phyloP scores from a whole-genome alignment of 2,329 filamentous ascomycete species.

The Lanzia echinophila region DNA sequence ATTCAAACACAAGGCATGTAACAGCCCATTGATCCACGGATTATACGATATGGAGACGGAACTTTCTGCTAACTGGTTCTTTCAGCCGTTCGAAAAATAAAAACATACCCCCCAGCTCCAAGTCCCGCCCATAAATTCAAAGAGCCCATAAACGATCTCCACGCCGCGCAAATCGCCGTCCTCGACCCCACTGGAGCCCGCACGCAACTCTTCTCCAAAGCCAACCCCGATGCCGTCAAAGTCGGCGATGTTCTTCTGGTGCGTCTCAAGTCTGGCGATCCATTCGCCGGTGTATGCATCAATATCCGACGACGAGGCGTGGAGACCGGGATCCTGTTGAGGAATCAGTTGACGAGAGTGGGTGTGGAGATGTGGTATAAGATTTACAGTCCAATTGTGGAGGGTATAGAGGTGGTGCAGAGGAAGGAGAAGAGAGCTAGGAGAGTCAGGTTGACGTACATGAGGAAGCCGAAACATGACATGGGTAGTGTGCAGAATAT shows the following conservation, averaged over 20 bases:
- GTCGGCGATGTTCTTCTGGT: conserved; percentile 90
- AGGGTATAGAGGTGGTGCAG: conserved; percentile 91
- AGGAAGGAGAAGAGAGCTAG: conserved; percentile 76
- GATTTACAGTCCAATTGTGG: conserved; percentile 82
- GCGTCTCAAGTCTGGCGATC: conserved; percentile 75
- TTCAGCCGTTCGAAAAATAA: conserved; percentile 40
- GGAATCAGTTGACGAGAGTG: conserved; percentile 78
- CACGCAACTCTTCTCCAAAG: conserved; percentile 69
- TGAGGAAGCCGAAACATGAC: conserved; percentile 84
- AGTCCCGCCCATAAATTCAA: conserved; percentile 50
- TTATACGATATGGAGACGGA: conserved; percentile 12
- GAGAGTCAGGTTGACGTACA: conserved; percentile 81
- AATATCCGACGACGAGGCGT: conserved; percentile 82
- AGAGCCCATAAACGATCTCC: conserved; percentile 63
- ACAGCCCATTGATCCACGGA: conserved; percentile 9
- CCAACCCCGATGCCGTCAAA: conserved; percentile 71
- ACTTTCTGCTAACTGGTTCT: conserved; percentile 7
- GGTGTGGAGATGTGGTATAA: conserved; percentile 98
- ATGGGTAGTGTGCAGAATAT: conserved; percentile 78
- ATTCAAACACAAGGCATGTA: conserved; percentile 7
- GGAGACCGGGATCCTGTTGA: conserved; percentile 80
- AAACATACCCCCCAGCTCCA: conserved; percentile 45
- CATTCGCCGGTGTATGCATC: conserved; percentile 83
- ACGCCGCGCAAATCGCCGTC: conserved; percentile 58
- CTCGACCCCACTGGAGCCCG: conserved; percentile 84